Base-by-base conservation (phyloP, 2,329 filamentous ascomycete species). In the Scopulariopsis brevicaulis region DNA sequence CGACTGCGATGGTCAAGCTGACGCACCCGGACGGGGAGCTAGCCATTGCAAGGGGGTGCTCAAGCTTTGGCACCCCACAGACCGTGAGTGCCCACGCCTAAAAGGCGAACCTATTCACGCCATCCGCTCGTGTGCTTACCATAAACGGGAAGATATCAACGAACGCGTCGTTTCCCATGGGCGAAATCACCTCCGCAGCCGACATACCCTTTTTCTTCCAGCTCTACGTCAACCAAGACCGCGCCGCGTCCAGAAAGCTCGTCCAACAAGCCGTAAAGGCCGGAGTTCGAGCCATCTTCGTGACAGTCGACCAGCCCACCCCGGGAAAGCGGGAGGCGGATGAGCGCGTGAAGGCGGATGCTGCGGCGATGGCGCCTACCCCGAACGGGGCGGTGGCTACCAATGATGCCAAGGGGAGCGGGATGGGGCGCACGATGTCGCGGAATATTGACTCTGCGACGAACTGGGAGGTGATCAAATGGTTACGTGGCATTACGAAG, bases 391-490 rank as follows among this genome's bases (percentile, higher is more conserved):
- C 22, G 18, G n/a, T 25, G 14, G 22, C 53, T 4, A 53, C 25
- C 0, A 48, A 32, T 5, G 58, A 56, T 54, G 52, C n/a, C 24
- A 59, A 53, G n/a, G 58, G 54, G 7, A 37, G 32, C 14, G 60
- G 61, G 10, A n/a, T 60, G 22, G 60, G 56, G 3, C 54, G 60
- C 14, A 54, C 57, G 50, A 54, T 57, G 5, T 24, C 51, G 7
- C 20, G 20, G 14, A 61, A 60, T 35, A 62, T 62, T 35, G 61
- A 62, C 32, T 53, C 58, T 2, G 14, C n/a, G 4, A 14, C 60
- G 2, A 51, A 32, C 0, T 86, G 83, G 83, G 76, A 69, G 1
- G 75, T 77, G 14, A 77, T 82, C 35, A 70, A 73, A 0, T 82
- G 78, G 78, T 64, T 82, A 43, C 68, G 74, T 22, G 67, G 68